These are phyloP conservation scores for Solioccasus polychromus DNA, from an alignment of 768 basidiomycete species.

Conservation along the genomic window DNA sequence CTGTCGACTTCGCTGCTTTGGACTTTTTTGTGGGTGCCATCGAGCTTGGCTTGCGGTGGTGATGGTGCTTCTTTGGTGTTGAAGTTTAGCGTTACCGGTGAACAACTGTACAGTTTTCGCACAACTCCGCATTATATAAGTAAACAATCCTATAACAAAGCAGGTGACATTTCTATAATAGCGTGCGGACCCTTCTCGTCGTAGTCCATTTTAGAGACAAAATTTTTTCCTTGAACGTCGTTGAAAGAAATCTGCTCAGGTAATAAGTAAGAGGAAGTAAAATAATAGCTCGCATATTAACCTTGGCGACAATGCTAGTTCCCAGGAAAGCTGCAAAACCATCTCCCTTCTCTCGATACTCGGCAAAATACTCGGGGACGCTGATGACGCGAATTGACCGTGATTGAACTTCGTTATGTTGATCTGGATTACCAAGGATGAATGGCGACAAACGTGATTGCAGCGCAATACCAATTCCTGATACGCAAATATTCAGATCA, in stretches of 20 bases:
- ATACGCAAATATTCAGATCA: conserved; percentile 1
- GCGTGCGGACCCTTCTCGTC: conserved; percentile 67
- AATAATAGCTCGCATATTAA: conserved; percentile 26
- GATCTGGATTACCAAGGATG: conserved; percentile 56
- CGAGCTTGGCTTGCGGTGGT: conserved; percentile 27
- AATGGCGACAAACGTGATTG: conserved; percentile 69
- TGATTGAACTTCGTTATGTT: conserved; percentile 72
- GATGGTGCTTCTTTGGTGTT: conserved; percentile 8
- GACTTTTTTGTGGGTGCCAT: conserved; percentile 97
- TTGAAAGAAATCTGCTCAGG: conserved; percentile 64
- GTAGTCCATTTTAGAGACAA: conserved; percentile 80
- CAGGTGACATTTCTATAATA: conserved; percentile 75
- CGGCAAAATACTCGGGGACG: conserved; percentile 88
- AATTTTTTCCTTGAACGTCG: conserved; percentile 63
- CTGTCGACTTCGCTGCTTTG: conserved; percentile 89
- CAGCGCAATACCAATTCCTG: conserved; percentile 65
- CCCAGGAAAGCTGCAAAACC: conserved; percentile 80
- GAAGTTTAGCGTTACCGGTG: conserved; percentile 15
- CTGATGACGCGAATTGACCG: conserved; percentile 56
- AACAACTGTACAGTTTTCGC: conserved; percentile 31
- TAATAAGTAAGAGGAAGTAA: not conserved
- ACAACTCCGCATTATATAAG: conserved; percentile 17
- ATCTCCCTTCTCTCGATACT: conserved; percentile 84
- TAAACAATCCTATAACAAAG: conserved; percentile 48
- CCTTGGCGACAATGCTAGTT: conserved; percentile 83